Base-by-base conservation (phyloP, 164 flowering plant genomes). In the Sedum album region DNA sequence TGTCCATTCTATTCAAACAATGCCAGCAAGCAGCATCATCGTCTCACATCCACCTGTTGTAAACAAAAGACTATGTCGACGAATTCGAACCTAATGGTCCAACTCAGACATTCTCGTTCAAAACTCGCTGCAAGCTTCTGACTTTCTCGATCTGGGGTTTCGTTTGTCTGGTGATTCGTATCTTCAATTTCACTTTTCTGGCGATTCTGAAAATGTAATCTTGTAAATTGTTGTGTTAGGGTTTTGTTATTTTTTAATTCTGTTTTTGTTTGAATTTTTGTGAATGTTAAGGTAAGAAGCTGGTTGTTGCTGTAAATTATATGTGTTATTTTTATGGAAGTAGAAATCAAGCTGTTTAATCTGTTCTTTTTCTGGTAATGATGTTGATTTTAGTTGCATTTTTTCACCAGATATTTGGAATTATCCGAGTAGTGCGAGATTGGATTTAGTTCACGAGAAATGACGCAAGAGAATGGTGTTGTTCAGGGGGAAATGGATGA, bases 401-500 rank as follows among this genome's bases (percentile, higher is more conserved):
- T 8, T 39, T 39, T 39, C 13, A 8, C 13, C 20, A 2, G 48
- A 44, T 15, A 13, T 17, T 0, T 14, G 17, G 1, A 15, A 17
- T 51, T 23, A 13, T 14, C 4, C 33, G 8, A 30, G 20, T 30
- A 57, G 28, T 57, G 62, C 15, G 20, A 26, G 62, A 4, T 57
- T 57, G 62, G 20, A 57, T 55, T 55, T 55, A 26, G 5, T 57
- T 4, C 9, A 8, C 5, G 7, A 51, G 57, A 57, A 30, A 57
- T 57, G 62, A 57, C 62, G 33, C 31, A 4, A 30, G 62, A 57
- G 62, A 55, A 64, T 28, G 66, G 39, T 20, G 31, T n/a, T 11
- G 66, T 21, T 39, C 42, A 64, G 25, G 44, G 23, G 23, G 66
- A 64, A 35, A 65, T 38, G n/a, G 48, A 65, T 26, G 67, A 65